Base-by-base conservation (phyloP, 352 stramenopile genomes). In the Thraustochytrium sp. region DNA sequence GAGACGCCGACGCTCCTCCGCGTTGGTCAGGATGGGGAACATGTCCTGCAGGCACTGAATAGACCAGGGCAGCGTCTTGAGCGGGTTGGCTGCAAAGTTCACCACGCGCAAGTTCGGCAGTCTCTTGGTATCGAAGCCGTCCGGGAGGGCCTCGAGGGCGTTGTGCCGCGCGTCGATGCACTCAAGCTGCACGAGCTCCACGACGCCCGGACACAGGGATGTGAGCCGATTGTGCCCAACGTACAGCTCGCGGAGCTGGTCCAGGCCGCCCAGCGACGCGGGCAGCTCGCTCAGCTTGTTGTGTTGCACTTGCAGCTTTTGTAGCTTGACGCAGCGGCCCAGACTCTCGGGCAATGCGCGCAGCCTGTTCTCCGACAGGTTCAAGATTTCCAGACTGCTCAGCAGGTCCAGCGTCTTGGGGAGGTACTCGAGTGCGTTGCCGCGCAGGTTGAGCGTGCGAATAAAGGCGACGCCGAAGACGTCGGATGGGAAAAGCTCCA, bases 1-100 rank as follows among this genome's bases (percentile, higher is more conserved):
- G 8, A 82, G 72, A 21, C 72, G 48, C n/a, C 72, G 72, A 34
- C 72, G 72, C 9, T 82, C 72, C 31, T 82, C 72, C 18, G 54
- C 42, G 31, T 82, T 82, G 5, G 46, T 63, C 5, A 82, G 40
- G 26, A 82, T 44, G 21, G 72, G 72, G 31, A 82, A 82, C 44
- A 55, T 55, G 26, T 82, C 72, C 31, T 82, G 72, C 1, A 82
- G 72, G 34, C 72, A 82, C 37, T 82, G 38, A 46, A 82, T 82
- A 18, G 72, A 82, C 72, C 72, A 82, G 9, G 72, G 72, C 46
- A 51, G 31, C 9, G n/a, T 31, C 4, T 42, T 3, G 31, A 82
- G 16, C 16, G 48, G 49, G 53, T 82, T 82, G 48, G 21, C 23
- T n/a, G 82, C 23, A 23, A 82, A 68, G 31, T 82, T 82, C 16